Conservation (phyloP, 2,329 filamentous ascomycete species). For the Aureobasidium sp. region DNA sequence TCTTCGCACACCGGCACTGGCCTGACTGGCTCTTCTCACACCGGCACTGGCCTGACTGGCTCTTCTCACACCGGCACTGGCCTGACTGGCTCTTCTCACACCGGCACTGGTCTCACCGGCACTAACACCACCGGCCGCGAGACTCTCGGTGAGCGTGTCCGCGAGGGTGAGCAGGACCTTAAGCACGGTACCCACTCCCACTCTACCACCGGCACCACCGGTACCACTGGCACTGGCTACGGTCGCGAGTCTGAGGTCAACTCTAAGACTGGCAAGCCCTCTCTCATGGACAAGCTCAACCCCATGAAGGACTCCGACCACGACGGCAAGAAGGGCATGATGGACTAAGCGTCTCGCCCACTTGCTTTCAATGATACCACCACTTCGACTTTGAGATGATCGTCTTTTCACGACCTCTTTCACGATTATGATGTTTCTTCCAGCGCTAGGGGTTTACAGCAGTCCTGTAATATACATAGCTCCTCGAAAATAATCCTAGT, state of each 20-base stretch:
- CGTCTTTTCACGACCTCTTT: constrained; percentile 13
- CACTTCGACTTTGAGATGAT: constrained; percentile 11
- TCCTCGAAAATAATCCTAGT: constrained; percentile 13
- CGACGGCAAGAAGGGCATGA: constrained; percentile 50
- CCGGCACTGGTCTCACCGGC: constrained; percentile 7
- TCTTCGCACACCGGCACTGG: constrained; percentile 9
- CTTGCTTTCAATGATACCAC: not conserved
- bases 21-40: constrained; percentile 12
- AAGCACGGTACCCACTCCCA: not conserved
- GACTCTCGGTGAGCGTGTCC: not conserved
- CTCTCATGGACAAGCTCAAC: constrained; percentile 49
- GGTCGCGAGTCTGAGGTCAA: constrained; percentile 7
- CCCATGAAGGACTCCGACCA: constrained; percentile 47
- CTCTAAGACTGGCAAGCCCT: constrained; percentile 34
- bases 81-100: constrained; percentile 13
- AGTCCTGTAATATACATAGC: constrained; percentile 13
- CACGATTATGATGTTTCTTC: constrained; percentile 15
- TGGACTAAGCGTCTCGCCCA: constrained; percentile 35
- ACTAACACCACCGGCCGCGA: constrained; percentile 12
- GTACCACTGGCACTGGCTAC: constrained; percentile 8
- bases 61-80: constrained; percentile 15
- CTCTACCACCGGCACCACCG: not conserved
- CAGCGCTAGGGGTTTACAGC: constrained; percentile 12
- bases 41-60: constrained; percentile 3
- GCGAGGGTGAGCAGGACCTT: constrained; percentile 5